These are phyloP conservation scores for Colletotrichum kahawae DNA, from an alignment of 2,329 filamentous ascomycete species.

Conservation along the genomic window DNA sequence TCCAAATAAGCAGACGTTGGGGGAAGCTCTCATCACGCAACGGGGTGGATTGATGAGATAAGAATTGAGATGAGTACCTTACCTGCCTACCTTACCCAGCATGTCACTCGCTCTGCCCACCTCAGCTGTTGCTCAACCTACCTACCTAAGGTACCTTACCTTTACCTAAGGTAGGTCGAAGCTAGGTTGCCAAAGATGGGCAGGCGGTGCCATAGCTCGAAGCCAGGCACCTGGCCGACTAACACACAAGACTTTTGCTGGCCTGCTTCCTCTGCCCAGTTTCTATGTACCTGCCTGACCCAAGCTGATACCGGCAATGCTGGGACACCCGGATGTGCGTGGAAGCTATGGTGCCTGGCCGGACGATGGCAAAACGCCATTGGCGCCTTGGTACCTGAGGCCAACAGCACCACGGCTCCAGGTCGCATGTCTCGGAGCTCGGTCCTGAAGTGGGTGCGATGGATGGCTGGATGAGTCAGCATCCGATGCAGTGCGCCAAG, in stretches of 20 bases:
- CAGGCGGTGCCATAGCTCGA: background rate
- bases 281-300: background rate
- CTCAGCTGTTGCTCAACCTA: background rate
- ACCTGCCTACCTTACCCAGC: background rate
- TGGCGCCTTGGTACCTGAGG: constrained; percentile 13
- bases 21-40: background rate
- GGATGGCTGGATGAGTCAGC: background rate
- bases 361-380: background rate
- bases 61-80: background rate
- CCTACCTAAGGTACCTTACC: background rate
- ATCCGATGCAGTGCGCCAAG: background rate
- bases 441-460: background rate
- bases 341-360: background rate
- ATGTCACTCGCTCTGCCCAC: background rate
- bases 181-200: background rate
- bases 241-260: background rate
- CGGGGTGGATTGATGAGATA: background rate
- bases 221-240: background rate
- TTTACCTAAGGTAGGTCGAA: background rate
- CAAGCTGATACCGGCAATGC: background rate
- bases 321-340: background rate
- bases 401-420: background rate
- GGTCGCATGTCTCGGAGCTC: background rate
- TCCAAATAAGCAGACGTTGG: background rate
- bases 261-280: background rate